Base-by-base conservation (phyloP, 2,329 filamentous ascomycete species). In the Blumeriella jaapii region DNA sequence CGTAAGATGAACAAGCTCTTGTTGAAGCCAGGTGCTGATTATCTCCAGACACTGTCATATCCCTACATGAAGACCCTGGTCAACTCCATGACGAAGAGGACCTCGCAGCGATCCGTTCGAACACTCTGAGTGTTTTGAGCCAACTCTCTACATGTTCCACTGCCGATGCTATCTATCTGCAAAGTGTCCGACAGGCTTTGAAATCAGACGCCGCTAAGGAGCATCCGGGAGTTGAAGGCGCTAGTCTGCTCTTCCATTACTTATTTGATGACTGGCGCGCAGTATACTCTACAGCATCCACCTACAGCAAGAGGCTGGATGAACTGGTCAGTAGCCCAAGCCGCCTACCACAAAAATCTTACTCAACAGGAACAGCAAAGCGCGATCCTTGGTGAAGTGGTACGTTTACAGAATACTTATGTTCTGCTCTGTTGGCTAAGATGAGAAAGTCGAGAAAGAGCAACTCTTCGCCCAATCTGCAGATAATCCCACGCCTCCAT, bases 251-350 rank as follows among this genome's bases (percentile, higher is more conserved):
- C 2, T 78, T 78, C 56, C 79, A 77, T 52, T 78, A 78, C 47
- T 57, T 79, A 0, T 79, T 79, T 47, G 74, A 80, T 48, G 74
- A 78, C 49, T 78, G 75, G 61, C 64, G 65, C 22, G 70, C 71
- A 3, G 72, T 70, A 1, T 71, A 70, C 33, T 65, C 65, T 16
- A 63, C 74, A 4, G 60, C 78, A 9, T 67, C 63, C 7, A 50
- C 44, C 2, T 62, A 62, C 47, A 65, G 48, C 49, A 55, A 40
- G 51, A 69, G 51, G 38, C 54, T 79, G 5, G 60, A 67, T 29
- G 54, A 60, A 11, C 57, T 75, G 40, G 69, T 71, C 52, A 44
- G 60, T 49, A 12, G 20, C 25, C 8, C 20, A 14, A 10, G 10
- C 9, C 11, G 23, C 7, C 19, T 38, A 6, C 4, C 16, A 6